Evolutionary conservation across 495 filamentous ascomycete genomes (phyloP), one percentile per base, ranked within the genome.

Genomic region (Xylaria venustula): DNA sequence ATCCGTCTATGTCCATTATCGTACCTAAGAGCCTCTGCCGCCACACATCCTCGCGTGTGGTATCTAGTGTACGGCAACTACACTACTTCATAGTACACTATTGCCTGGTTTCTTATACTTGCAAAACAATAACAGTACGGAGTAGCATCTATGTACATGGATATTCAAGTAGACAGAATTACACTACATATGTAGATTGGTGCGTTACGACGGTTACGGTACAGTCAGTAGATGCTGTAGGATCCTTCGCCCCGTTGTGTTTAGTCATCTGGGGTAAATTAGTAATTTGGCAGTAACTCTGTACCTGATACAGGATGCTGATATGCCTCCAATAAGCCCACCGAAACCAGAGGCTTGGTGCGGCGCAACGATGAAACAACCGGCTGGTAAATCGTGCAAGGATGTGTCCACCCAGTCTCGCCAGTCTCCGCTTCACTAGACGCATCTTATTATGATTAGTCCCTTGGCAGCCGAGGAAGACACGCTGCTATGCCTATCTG

Each of bases 281-380:
- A 59, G 55, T 55, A 19, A 55, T 48, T 55, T 55, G 37, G 17
- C 14, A 44, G 37, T 7, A 15, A 36, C 25, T 57, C 54, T 36
- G 54, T 32, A 48, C 30, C 41, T 19, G 42, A 36, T 45, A 22
- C 17, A 34, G 40, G 37, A 34, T 45, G 26, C 34, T 45, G 45
- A 34, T 22, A 36, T 55, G 12, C 32, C 54, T 48, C 28, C 37
- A 47, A 58, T 48, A 36, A 58, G 54, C 54, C 54, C 54, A 47
- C 42, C 45, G 42, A 58, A 58, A 58, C 54, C 54, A 49, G 42
- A 58, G 22, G 54, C 42, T 25, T 58, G 40, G 54, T 58, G 54
- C 54, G 54, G 58, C 50, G 50, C 49, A 44, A 61, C 22, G 28
- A 53, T 61, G 58, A 61, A 61, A 61, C 58, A 53, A 47, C 49